Percentiles rank a stretch among this genome's conserved stretches.
phyloP scores from a whole-genome alignment of 495 filamentous ascomycete genomes.

The Lasiosphaeria ovina region DNA sequence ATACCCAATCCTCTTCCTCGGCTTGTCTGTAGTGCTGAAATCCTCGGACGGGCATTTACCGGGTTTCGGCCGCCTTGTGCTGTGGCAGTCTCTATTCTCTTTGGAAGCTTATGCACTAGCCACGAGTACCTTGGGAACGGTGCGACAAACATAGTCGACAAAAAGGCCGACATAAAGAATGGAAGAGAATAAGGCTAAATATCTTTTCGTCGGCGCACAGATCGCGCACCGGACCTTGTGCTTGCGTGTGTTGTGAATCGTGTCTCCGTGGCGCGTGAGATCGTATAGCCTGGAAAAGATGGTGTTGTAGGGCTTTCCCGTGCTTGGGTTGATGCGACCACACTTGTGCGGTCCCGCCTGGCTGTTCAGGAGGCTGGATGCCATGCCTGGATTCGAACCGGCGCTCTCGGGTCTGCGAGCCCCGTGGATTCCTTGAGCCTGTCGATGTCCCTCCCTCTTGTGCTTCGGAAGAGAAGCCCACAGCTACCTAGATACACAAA shows the following conservation, averaged over 20 bases:
- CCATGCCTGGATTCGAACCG: slow-evolving; percentile 13
- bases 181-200: slow-evolving; percentile 55
- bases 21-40: too few relatives aligned
- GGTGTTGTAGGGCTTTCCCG: slow-evolving; percentile 93
- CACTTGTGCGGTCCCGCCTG: slow-evolving; percentile 41
- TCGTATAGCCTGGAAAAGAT: slow-evolving; percentile 98
- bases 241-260: slow-evolving; percentile 92
- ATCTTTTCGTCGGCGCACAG: slow-evolving; percentile 94
- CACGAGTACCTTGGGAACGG: too few relatives aligned
- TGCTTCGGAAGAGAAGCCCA: slow-evolving; percentile 80
- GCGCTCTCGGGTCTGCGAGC: slow-evolving; percentile 19
- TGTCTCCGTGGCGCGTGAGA: slow-evolving; percentile 94
- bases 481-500: too few relatives aligned
- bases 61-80: too few relatives aligned
- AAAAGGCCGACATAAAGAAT: too few relatives aligned
- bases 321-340: slow-evolving; percentile 90
- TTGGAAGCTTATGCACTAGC: too few relatives aligned
- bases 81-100: too few relatives aligned
- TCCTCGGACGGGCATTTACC: too few relatives aligned
- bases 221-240: slow-evolving; percentile 84
- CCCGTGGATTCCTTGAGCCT: slow-evolving; percentile 44
- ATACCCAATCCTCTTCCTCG: too few relatives aligned
- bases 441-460: slow-evolving; percentile 89
- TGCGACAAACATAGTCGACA: too few relatives aligned
- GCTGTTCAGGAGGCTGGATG: slow-evolving; percentile 28